Evolutionary conservation across 2,329 filamentous ascomycete species (phyloP).

Genomic region (Aspergillus thermomutatus): DNA sequence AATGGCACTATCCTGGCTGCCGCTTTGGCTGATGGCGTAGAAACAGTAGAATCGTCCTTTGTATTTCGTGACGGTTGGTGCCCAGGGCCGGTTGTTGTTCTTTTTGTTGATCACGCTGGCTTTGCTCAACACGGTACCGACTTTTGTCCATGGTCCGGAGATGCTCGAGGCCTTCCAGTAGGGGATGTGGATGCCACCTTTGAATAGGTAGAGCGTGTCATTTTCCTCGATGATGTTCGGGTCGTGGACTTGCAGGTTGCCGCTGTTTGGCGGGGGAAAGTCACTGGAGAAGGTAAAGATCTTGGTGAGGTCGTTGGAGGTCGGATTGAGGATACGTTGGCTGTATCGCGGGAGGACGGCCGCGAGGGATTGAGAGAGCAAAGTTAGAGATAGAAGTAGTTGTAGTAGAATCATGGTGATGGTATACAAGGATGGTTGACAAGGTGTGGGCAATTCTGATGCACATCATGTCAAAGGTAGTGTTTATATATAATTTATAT

Average conservation of each 20-base stretch:
- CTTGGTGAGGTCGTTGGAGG: background rate
- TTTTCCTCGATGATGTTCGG: constrained; percentile 26
- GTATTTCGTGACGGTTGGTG: constrained; percentile 24
- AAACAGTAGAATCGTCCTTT: constrained; percentile 30
- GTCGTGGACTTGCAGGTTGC: constrained; percentile 22
- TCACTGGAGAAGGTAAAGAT: background rate
- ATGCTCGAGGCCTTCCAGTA: constrained; percentile 19
- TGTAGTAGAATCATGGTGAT: background rate
- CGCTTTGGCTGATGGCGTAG: constrained; percentile 24
- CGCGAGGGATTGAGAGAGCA: background rate
- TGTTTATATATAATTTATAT: background rate
- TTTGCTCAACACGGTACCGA: constrained; percentile 23
- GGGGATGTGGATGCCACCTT: constrained; percentile 20
- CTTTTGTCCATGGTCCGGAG: constrained; percentile 25
- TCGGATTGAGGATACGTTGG: background rate
- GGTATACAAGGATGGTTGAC: background rate
- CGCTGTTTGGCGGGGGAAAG: constrained; percentile 18
- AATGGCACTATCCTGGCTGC: constrained; percentile 27
- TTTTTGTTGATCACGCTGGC: constrained; percentile 24
- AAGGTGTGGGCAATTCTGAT: background rate
- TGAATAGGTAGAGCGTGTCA: constrained; percentile 27
- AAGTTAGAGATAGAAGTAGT: background rate
- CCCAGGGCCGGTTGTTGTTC: constrained; percentile 26
- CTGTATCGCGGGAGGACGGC: background rate
- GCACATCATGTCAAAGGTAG: no score